phyloP scores from a whole-genome alignment of 805 yeast species.

The Helenozyma rhizophorensis region DNA sequence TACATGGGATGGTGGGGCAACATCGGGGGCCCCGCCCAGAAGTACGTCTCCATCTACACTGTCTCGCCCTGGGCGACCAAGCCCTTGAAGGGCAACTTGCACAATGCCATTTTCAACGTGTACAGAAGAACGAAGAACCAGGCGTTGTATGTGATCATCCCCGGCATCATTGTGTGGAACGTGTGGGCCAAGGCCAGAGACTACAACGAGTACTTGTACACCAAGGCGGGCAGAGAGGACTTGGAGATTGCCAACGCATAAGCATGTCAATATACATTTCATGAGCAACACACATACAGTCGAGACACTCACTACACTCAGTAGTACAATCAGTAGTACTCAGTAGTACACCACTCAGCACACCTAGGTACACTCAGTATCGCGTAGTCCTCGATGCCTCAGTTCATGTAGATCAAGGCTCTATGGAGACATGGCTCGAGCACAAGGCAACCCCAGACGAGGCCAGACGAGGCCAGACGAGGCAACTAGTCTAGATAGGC shows the following conservation, averaged over 20 bases:
- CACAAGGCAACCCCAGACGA: too few species aligned
- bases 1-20: slow-evolving; percentile 99
- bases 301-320: too few species aligned
- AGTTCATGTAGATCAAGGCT: too few species aligned
- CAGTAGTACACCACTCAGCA: too few species aligned
- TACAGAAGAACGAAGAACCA: slow-evolving; percentile 92
- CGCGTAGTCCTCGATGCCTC: too few species aligned
- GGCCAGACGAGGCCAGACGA: too few species aligned
- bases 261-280: too few species aligned
- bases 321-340: too few species aligned
- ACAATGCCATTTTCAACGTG: slow-evolving; percentile 86
- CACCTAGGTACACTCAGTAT: too few species aligned
- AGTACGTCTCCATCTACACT: slow-evolving; percentile 80
- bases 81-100: slow-evolving; percentile 82
- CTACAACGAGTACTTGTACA: slow-evolving; percentile 90
- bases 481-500: too few species aligned
- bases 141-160: slow-evolving; percentile 70
- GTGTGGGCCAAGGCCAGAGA: slow-evolving; percentile 85
- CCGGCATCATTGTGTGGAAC: slow-evolving; percentile 77
- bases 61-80: slow-evolving; percentile 92
- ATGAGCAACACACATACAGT: too few species aligned
- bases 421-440: too few species aligned
- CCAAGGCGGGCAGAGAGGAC: slow-evolving; percentile 97
- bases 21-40: slow-evolving; percentile 78
- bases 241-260: slow-evolving; percentile 60